phyloP scores from a whole-genome alignment of 768 basidiomycete species.

The Butyriboletus loyo region DNA sequence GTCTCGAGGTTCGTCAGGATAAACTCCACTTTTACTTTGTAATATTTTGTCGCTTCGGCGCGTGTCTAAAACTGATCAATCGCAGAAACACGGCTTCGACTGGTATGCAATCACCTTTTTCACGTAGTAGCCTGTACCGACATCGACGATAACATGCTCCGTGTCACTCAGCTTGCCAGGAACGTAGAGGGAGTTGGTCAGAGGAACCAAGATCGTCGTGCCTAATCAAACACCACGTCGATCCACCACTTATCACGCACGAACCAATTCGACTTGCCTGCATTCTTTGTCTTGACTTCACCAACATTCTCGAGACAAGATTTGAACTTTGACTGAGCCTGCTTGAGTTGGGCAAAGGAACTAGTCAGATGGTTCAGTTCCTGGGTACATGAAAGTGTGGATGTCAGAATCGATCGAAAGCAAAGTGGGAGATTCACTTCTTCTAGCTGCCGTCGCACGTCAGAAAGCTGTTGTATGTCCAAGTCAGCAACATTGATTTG shows the following conservation, averaged over 20 bases:
- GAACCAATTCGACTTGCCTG: slow-evolving; percentile 36
- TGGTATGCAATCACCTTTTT: slow-evolving; percentile 64
- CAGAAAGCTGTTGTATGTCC: slow-evolving; percentile 79
- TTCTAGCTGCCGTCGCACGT: slow-evolving; percentile 89
- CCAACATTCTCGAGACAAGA: slow-evolving; percentile 78
- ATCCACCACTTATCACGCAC: not conserved
- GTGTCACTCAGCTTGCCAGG: slow-evolving; percentile 84
- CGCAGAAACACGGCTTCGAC: not conserved
- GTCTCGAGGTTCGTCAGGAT: slow-evolving; percentile 81
- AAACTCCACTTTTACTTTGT: slow-evolving; percentile 75
- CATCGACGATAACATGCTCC: slow-evolving; percentile 88
- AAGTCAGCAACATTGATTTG: slow-evolving; percentile 81
- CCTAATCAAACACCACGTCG: slow-evolving; percentile 40
- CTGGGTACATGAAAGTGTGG: slow-evolving; percentile 38
- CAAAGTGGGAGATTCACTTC: slow-evolving; percentile 50
- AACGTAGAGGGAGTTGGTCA: slow-evolving; percentile 94
- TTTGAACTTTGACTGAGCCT: slow-evolving; percentile 90
- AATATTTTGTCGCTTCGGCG: slow-evolving; percentile 76
- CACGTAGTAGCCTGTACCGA: slow-evolving; percentile 96
- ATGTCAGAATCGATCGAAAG: not conserved
- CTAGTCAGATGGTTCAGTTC: slow-evolving; percentile 89
- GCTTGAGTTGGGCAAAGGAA: slow-evolving; percentile 90
- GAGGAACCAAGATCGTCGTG: slow-evolving; percentile 85
- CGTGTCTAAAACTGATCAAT: slow-evolving; percentile 56
- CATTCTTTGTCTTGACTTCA: slow-evolving; percentile 70